These are phyloP conservation scores for Botrytis deweyae DNA, from an alignment of 2,329 filamentous ascomycete genomes.

Conservation along the genomic window DNA sequence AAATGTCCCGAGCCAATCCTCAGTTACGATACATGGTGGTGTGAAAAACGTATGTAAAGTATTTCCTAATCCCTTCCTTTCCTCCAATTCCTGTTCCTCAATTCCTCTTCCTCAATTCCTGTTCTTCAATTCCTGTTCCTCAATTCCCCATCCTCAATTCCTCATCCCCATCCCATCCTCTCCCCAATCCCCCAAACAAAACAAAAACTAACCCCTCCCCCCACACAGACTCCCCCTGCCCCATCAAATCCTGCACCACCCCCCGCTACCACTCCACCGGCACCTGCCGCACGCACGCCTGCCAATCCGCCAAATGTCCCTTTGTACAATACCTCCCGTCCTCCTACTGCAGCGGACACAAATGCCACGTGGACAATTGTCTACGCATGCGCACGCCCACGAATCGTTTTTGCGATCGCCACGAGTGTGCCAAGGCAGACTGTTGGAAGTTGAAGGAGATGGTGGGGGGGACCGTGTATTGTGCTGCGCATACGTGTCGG, in stretches of 20 bases:
- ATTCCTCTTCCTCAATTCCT: too few species aligned
- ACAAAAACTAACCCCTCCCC: neutral
- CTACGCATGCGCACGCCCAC: neutral
- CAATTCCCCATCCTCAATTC: too few species aligned
- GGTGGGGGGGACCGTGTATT: neutral
- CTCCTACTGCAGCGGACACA: neutral
- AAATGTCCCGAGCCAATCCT: neutral
- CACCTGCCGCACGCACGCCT: neutral
- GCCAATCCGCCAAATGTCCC: neutral
- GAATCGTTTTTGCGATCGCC: neutral
- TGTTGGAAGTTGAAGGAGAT: neutral
- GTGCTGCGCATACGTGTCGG: neutral
- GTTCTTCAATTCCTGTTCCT: too few species aligned
- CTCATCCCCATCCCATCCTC: too few species aligned
- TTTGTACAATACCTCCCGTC: neutral
- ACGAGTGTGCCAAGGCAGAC: neutral
- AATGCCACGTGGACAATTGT: neutral
- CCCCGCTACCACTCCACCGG: neutral
- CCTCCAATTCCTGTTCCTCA: too few species aligned
- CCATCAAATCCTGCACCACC: neutral
- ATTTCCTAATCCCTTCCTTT: neutral
- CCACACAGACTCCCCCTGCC: neutral
- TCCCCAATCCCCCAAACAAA: too few species aligned
- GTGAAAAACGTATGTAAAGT: neutral
- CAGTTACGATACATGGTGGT: neutral